Evolutionary conservation across 2,329 filamentous ascomycete species (phyloP), one percentile per base, ranked within the genome.

Genomic region (Xylariaceae sp.): DNA sequence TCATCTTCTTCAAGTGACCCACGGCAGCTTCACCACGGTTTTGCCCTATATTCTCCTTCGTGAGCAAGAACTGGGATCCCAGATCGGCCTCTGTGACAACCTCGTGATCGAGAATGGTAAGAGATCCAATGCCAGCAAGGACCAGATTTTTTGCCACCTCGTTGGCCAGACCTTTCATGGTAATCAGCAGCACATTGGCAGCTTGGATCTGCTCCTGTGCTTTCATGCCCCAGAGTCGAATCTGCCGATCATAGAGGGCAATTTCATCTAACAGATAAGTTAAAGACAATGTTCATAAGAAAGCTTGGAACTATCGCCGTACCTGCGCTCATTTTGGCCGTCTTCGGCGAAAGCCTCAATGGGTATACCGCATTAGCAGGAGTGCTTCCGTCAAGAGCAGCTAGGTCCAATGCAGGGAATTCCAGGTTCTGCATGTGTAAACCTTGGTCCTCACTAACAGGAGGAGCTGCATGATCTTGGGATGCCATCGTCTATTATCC

Each of bases 121-220:
- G 81, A 37, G 91, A 93, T 59, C 89, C 89, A 68, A 99, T 89
- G 61, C 94, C 94, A 18, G 94, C 92, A 2, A 99, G 85, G 15
- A 97, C 93, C 18, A 99, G 86, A 72, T 97, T 99, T 79, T 99
- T 99, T 64, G 94, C 92, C 57, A 97, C 88, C 76, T 99, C 94
- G 72, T 93, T 95, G 59, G 89, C 92, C 13, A 99, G 83, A 0
- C 89, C 92, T 71, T 89, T 90, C 73, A 96, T 86, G 35, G 87
- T 92, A 66, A 99, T 88, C 63, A 99, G 84, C 51, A 97, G 86
- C 67, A 99, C 88, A 70, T 92, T 92, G 60, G 94, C 91, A 60
- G 84, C 89, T 67, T 93, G 90, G 59, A 99, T 92, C 72, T 89
- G 91, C 73, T 96, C 89, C 74, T 99, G 94, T 5, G 94, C 94